These are phyloP conservation scores for Kazachstania africana DNA, from an alignment of 805 yeast species.

Conservation along the genomic window DNA sequence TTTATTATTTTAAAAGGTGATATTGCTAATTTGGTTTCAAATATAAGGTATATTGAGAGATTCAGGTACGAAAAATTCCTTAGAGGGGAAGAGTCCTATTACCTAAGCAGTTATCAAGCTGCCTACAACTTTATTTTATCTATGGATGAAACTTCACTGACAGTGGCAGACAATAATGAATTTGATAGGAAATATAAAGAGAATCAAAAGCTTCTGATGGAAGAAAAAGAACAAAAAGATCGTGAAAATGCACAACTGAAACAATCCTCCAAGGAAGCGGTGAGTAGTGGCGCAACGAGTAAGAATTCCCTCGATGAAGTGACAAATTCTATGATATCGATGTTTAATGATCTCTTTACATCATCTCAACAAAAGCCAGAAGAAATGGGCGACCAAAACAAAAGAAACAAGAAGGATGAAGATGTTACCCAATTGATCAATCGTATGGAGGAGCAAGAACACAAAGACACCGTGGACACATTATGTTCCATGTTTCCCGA, in stretches of 20 bases:
- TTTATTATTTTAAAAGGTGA: constrained; percentile 64
- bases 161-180: constrained; percentile 50
- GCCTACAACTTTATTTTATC: constrained; percentile 72
- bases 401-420: background rate
- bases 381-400: constrained; percentile 1
- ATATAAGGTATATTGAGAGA: constrained; percentile 73
- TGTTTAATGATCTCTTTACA: constrained; percentile 16
- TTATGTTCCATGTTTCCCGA: constrained; percentile 65
- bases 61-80: constrained; percentile 67
- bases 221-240: constrained; percentile 7
- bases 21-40: constrained; percentile 57
- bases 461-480: constrained; percentile 34
- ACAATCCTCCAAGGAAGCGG: background rate
- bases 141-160: constrained; percentile 43
- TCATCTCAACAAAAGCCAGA: background rate
- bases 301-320: constrained; percentile 20
- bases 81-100: constrained; percentile 84
- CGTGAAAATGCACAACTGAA: constrained; percentile 1
- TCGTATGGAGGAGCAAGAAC: constrained; percentile 32
- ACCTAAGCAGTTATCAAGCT: constrained; percentile 79
- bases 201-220: constrained; percentile 32
- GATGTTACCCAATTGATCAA: constrained; percentile 24
- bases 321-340: constrained; percentile 11
- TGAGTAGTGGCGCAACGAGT: constrained; percentile 2
- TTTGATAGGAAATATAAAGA: constrained; percentile 34